Percentiles rank a stretch among this genome's conserved stretches.
Conservation (phyloP, 192 early-diverging fungal species). For the Lobosporangium transversale region DNA sequence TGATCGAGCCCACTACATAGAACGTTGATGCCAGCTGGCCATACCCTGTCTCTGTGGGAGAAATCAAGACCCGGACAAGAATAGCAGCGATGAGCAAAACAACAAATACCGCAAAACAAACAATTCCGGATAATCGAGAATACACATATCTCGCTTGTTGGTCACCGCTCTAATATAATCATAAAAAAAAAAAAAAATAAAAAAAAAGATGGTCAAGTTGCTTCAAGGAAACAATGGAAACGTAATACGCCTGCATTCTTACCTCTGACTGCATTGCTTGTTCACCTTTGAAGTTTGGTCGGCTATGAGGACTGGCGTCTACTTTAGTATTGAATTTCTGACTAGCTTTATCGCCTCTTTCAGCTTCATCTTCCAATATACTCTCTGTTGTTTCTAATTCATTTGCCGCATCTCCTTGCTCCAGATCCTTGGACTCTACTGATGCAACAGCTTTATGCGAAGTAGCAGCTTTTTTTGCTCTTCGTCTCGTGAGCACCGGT, state of each 20-base stretch:
- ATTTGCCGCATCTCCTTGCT: slow-evolving; percentile 11
- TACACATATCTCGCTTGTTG: slow-evolving; percentile 19
- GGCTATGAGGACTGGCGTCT: not conserved
- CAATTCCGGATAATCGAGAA: slow-evolving; percentile 43
- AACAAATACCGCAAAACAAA: slow-evolving; percentile 58
- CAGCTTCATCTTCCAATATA: not conserved
- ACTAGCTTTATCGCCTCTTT: slow-evolving; percentile 1
- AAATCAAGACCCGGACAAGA: slow-evolving; percentile 34
- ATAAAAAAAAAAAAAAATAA: too few relatives aligned
- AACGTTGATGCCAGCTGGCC: slow-evolving; percentile 58
- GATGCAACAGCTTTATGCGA: not conserved
- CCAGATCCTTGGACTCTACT: slow-evolving; percentile 10
- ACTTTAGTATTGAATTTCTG: slow-evolving; percentile 7
- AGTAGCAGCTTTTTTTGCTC: too few relatives aligned
- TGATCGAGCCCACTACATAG: slow-evolving; percentile 67
- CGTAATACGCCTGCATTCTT: too few relatives aligned
- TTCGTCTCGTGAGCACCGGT: not conserved
- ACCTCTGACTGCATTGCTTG: too few relatives aligned
- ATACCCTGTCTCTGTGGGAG: slow-evolving; percentile 17
- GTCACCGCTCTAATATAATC: not conserved
- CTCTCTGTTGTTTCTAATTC: not conserved
- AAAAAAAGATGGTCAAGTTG: too few relatives aligned
- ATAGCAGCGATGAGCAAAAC: slow-evolving; percentile 60
- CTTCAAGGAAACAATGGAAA: too few relatives aligned
- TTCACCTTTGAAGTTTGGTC: not conserved